Evolutionary conservation across 192 early-diverging fungal species (phyloP).

Genomic region (Linnemannia zychae): DNA sequence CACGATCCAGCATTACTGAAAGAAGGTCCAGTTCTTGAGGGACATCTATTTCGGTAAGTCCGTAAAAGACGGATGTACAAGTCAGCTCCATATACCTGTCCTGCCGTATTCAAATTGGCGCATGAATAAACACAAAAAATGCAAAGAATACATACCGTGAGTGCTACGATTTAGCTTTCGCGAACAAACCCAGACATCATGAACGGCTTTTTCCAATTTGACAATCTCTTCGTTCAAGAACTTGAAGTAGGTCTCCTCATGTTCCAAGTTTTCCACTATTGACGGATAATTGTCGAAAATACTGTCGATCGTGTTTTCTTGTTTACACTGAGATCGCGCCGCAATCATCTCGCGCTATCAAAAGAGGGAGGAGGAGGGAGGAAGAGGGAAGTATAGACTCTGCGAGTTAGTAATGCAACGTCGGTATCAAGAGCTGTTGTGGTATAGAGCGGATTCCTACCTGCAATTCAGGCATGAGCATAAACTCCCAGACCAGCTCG

Average conservation of each 20-base stretch:
- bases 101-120: not conserved
- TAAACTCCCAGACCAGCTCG: constrained; percentile 61
- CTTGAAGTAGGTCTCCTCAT: constrained; percentile 61
- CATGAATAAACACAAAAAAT: not conserved
- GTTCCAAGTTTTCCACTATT: constrained; percentile 39
- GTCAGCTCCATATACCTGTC: not conserved
- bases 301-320: constrained; percentile 58
- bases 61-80: not conserved
- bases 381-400: no score
- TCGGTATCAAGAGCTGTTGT: no score
- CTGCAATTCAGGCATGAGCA: constrained; percentile 58
- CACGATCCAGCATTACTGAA: constrained; percentile 19
- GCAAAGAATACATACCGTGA: constrained; percentile 42
- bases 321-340: constrained; percentile 51
- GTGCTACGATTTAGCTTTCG: constrained; percentile 34
- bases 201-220: constrained; percentile 44
- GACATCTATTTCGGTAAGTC: constrained; percentile 28
- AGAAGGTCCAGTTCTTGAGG: constrained; percentile 45
- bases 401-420: no score
- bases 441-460: no score
- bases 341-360: constrained; percentile 51
- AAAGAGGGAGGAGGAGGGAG: no score
- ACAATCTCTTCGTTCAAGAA: constrained; percentile 52
- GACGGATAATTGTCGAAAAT: constrained; percentile 49
- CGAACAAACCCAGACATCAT: constrained; percentile 19